Conservation (phyloP, 257 asterid genomes). For the Nyctanthes arbortristis region DNA sequence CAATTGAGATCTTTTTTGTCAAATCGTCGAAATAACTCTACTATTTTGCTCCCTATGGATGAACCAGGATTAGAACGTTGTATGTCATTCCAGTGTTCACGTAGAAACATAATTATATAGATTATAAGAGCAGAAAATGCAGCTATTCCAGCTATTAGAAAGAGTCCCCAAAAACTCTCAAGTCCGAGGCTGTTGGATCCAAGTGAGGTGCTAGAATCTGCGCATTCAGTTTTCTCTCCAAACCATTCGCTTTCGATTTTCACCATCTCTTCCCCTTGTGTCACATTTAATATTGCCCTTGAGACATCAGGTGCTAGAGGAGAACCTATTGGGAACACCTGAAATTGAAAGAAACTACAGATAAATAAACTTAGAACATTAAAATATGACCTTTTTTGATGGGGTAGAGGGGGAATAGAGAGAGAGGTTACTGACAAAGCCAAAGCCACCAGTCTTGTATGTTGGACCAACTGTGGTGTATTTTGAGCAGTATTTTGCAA, state of each 20-base stretch:
- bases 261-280: not conserved
- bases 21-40: conserved; percentile 4
- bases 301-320: too few relatives aligned
- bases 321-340: conserved; percentile 16
- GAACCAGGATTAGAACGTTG: not conserved
- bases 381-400: too few relatives aligned
- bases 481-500: too few relatives aligned
- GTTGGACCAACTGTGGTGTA: conserved; percentile 31
- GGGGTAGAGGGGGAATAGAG: not conserved
- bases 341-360: not conserved
- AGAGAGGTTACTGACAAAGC: conserved; percentile 33
- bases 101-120: conserved; percentile 6
- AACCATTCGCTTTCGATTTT: conserved; percentile 6
- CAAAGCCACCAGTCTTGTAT: conserved; percentile 32
- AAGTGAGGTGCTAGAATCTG: too few relatives aligned
- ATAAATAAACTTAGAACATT: too few relatives aligned
- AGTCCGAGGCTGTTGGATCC: too few relatives aligned
- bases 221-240: not conserved
- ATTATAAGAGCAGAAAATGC: conserved; percentile 8
- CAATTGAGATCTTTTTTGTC: conserved; percentile 26
- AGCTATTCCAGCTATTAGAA: conserved; percentile 12
- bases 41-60: not conserved
- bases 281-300: conserved; percentile 2
- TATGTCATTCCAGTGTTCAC: conserved; percentile 4
- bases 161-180: conserved; percentile 35